Base-by-base conservation (phyloP, 2,329 filamentous ascomycete genomes). In the Lecanoromycetidae sp. region DNA sequence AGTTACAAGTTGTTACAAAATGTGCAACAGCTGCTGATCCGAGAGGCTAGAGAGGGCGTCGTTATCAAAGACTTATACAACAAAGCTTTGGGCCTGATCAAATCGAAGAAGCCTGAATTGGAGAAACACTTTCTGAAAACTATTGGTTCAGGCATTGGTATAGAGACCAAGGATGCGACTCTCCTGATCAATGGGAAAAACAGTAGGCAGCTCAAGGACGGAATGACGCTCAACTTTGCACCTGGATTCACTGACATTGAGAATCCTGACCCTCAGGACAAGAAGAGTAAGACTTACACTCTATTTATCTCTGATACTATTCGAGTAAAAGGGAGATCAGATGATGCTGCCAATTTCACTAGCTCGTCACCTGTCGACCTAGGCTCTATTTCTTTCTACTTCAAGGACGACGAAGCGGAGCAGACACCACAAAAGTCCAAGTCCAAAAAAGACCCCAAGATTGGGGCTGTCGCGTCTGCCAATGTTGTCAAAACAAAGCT, bases 301-400 rank as follows among this genome's bases (percentile, higher is more conserved):
- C 75, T 98, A 55, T 76, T 94, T 40, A 77, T 98, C 38, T 88
- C 85, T 1, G 91, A 98, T 65, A 98, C 93, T 0, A 82, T 98
- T 36, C 86, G 91, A 57, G 87, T 95, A 41, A 71, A 77, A 5
- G 65, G 60, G 46, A 68, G 71, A 3, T 69, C 67, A 27, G 61
- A 69, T n/a, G 87, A 94, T 42, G 77, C 83, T 0, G 82, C 87
- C 26, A 80, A 95, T 23, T 96, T 98, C 67, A 98, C 91, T 15
- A 87, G 87, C 50, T 88, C 95, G 61, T 88, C 90, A 0, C 81
- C 88, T 2, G 84, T 85, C 23, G 90, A 94, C 60, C 78, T 94
- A 50, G 91, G 96, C 58, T 87, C 87, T 3, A 90, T 90, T 32
- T 94, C 90, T 0, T 98, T 98, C 71, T 98, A 96, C 72, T 98